Percentiles rank a stretch among this genome's conserved stretches.
phyloP scores from a whole-genome alignment of 805 yeast genomes.

The Starmerella sirachaensis region DNA sequence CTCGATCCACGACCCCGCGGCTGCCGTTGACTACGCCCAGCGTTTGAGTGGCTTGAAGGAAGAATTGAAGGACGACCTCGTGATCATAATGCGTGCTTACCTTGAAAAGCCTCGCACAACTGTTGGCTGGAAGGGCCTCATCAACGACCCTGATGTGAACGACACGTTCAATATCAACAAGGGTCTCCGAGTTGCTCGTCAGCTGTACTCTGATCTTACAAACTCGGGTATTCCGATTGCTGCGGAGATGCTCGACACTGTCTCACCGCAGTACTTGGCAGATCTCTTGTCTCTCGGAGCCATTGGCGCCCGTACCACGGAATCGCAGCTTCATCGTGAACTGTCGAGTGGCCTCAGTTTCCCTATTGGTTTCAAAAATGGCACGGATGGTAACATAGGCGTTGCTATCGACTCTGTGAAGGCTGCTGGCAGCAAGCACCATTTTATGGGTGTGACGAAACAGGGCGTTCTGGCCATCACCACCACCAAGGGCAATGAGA shows the following conservation, averaged over 20 bases:
- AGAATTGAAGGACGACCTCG: conserved; percentile 63
- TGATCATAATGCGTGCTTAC: conserved; percentile 92
- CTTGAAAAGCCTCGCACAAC: conserved; percentile 97
- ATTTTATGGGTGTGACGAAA: conserved; percentile 94
- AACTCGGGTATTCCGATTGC: conserved; percentile 79
- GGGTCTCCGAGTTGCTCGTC: conserved; percentile 79
- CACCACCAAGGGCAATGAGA: conserved; percentile 87
- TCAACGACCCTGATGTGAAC: conserved; percentile 92
- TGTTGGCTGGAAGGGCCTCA: conserved; percentile 97
- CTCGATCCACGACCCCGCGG: conserved; percentile 82
- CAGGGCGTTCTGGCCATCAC: conserved; percentile 95
- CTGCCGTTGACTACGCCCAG: conserved; percentile 78
- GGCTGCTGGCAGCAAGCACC: conserved; percentile 87
- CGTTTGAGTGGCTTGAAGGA: conserved; percentile 55
- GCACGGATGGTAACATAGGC: conserved; percentile 88
- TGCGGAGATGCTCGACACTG: conserved; percentile 95
- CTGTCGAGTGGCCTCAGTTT: conserved; percentile 95
- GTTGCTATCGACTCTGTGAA: conserved; percentile 91
- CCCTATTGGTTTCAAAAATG: conserved; percentile 98
- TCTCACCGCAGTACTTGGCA: conserved; percentile 87
- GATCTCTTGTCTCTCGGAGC: conserved; percentile 92
- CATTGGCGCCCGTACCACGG: conserved; percentile 98
- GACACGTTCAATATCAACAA: conserved; percentile 88
- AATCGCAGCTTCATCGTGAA: conserved; percentile 95
- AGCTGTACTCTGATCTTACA: conserved; percentile 72